Base-by-base conservation (phyloP, 1,139 yeast species). In the Groenewaldozyma sp. region DNA sequence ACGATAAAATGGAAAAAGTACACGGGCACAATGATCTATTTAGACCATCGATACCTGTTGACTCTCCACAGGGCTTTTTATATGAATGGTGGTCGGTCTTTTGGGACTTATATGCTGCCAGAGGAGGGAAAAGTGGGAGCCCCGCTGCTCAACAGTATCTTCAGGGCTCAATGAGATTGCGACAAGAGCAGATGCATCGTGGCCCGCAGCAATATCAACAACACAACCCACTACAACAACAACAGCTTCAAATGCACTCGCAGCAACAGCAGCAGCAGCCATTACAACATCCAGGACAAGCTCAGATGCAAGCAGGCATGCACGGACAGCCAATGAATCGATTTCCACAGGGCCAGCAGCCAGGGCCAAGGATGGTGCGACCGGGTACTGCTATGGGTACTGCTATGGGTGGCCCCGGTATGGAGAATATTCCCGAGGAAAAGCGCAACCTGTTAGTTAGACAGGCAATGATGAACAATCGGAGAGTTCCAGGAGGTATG, bases 51-150 rank as follows among this genome's bases (percentile, higher is more conserved):
- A 54, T 59, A 11, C 62, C 63, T 19, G 57, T 63, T 40, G 65
- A 86, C 55, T 79, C 94, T 3, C 93, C 94, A 0, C 88, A 81
- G 52, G 93, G 95, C 7, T 87, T 84, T 54, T 64, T 87, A 34
- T 78, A 74, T 52, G 96, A 87, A 58, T 88, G 97, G 96, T 88
- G 96, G 96, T 87, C 78, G 64, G 78, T 87, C 24, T 88, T 87
- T 57, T 88, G 96, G 95, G 96, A 88, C 58, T 79, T 86, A 35
- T 84, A 82, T 61, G 82, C 82, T 54, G 94, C 94, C 2, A 71
- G 83, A 52, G 35, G 35, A 13, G 38, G 38, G n/a, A 35, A 28
- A 20, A 18, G 18, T 18, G 76, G 75, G 18, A 55, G 59, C 2
- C 70, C 72, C 4, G 63, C 71, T 42, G 91, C 94, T 2, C 71